Evolutionary conservation across 2,329 filamentous ascomycete genomes (phyloP).

Genomic region (Sodiomyces alkalinus): DNA sequence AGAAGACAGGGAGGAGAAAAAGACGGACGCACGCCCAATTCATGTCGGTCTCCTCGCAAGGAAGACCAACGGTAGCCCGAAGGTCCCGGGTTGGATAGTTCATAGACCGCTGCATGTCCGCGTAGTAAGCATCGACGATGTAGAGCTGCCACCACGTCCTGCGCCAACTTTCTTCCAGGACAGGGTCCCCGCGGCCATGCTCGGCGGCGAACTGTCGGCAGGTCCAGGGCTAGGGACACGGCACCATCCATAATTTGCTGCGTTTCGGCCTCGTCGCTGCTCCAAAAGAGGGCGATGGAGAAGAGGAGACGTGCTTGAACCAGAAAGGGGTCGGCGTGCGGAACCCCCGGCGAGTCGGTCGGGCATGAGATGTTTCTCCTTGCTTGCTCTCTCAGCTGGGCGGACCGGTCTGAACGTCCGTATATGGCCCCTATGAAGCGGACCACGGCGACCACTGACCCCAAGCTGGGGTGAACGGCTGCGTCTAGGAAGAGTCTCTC

Average conservation of each 20-base stretch:
- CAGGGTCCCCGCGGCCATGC: constrained; percentile 29
- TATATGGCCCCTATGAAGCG: constrained; percentile 20
- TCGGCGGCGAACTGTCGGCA: constrained; percentile 33
- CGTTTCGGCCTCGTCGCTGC: constrained; percentile 10
- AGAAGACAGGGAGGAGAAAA: constrained; percentile 3
- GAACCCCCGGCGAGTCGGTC: too few species aligned
- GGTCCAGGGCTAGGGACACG: constrained; percentile 42
- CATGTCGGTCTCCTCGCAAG: constrained; percentile 49
- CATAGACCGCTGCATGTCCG: constrained; percentile 14
- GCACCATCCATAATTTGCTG: constrained; percentile 26
- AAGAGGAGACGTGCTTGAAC: constrained; percentile 21
- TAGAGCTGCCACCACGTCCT: constrained; percentile 62
- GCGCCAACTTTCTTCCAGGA: constrained; percentile 42
- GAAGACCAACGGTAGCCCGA: constrained; percentile 39
- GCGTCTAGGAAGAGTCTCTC: constrained; percentile 4
- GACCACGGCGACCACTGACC: constrained; percentile 13
- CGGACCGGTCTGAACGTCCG: constrained; percentile 5
- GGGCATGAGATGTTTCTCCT: too few species aligned
- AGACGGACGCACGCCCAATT: constrained; percentile 17
- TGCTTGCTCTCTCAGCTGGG: too few species aligned
- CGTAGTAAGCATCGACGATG: constrained; percentile 37
- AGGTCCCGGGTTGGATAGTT: constrained; percentile 20
- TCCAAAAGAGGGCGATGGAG: constrained; percentile 20
- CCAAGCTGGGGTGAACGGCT: constrained; percentile 4
- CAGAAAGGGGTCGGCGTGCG: constrained; percentile 11